Base-by-base conservation (phyloP, 2,329 filamentous ascomycete genomes). In the Arthrobotrys iridis region DNA sequence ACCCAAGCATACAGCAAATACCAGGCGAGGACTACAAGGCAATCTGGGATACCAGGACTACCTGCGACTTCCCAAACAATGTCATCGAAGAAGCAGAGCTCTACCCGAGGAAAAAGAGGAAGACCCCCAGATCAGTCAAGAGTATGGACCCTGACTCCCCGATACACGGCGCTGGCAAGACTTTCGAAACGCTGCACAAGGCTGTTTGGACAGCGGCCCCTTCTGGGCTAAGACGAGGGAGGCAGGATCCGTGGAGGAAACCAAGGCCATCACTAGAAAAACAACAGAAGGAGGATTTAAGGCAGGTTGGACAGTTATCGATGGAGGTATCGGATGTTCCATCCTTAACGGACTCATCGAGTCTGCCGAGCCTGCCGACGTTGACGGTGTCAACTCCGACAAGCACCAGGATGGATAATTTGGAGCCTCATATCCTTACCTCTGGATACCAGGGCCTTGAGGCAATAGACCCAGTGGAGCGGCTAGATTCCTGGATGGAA, bases 21-120 rank as follows among this genome's bases (percentile, higher is more conserved):
- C 70, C 70, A 30, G 70, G 70, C 8, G 62, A 55, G 18, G 55
- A 66, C 46, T 55, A 55, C 13, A 74, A 74, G 35, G 70, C 70
- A 26, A 74, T 74, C 35, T 74, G 70, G 70, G 70, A 74, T 46
- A 74, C 70, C 37, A 67, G 70, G 62, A 74, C 70, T 37, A 74
- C 62, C 4, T 74, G 48, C 62, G 70, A 74, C 48, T 74, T 74
- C 41, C 70, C 70, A 1, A 74, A 74, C 40, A 74, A 74, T 67
- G 55, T 74, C 5, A 74, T 74, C 55, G 70, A 74, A 20, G 70
- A 74, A 55, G 48, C 30, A 30, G 70, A 74, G 35, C 43, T 74
- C 18, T 74, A 67, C 18, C 70, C 70, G 2, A 66, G 70, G 35
- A 74, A 74, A 35, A 74, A 74, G 30, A 67, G 70, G 45, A 74